These are phyloP conservation scores for Bipolaris cookei DNA, from an alignment of 2,329 filamentous ascomycete genomes.

Conservation along the genomic window DNA sequence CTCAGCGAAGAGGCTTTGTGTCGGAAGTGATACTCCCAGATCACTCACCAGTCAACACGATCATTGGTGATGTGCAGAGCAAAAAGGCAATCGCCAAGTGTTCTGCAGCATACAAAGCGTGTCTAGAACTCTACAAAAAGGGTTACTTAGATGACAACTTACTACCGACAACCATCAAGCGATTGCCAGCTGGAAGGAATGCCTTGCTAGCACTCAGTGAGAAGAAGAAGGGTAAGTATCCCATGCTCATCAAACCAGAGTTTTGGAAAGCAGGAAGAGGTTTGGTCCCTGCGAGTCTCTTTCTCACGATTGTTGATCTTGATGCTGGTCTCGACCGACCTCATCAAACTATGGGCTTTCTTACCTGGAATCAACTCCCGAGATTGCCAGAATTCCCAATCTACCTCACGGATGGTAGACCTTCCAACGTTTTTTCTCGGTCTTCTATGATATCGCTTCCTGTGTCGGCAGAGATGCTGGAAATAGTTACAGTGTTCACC, in stretches of 20 bases:
- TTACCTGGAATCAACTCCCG: constrained; percentile 72
- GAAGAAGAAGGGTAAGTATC: constrained; percentile 75
- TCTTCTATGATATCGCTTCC: constrained; percentile 55
- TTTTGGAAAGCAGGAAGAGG: constrained; percentile 67
- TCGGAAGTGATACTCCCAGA: constrained; percentile 83
- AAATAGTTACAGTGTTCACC: constrained; percentile 73
- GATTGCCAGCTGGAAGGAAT: constrained; percentile 83
- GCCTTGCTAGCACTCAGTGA: constrained; percentile 80
- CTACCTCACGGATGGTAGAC: constrained; percentile 69
- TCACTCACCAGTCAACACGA: constrained; percentile 71
- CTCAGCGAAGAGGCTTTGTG: constrained; percentile 44
- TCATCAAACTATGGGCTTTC: constrained; percentile 70
- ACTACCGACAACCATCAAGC: constrained; percentile 73
- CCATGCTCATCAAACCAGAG: constrained; percentile 78
- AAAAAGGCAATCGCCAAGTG: constrained; percentile 83
- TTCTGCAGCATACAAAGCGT: constrained; percentile 86
- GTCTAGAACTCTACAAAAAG: constrained; percentile 69
- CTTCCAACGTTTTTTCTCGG: constrained; percentile 63
- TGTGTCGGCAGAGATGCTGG: constrained; percentile 55
- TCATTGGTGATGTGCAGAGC: constrained; percentile 66
- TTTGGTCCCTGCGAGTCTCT: constrained; percentile 61
- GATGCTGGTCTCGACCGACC: constrained; percentile 63
- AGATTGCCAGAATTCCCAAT: constrained; percentile 71
- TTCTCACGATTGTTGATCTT: constrained; percentile 67
- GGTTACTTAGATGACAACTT: constrained; percentile 76